phyloP scores from a whole-genome alignment of 495 filamentous ascomycete genomes.

The Neurospora sp. region DNA sequence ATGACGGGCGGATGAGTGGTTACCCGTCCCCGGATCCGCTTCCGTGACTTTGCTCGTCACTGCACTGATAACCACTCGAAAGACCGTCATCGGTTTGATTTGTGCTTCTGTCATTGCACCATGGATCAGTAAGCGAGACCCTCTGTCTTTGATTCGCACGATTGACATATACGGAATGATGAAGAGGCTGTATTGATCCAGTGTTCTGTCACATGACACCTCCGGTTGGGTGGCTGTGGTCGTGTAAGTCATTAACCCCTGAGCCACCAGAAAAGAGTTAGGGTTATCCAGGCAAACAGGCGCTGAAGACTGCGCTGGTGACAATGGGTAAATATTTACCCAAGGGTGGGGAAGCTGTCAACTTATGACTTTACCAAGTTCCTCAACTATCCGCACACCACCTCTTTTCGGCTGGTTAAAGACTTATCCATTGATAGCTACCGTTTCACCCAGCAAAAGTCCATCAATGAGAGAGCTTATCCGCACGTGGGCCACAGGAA shows the following conservation, averaged over 20 bases:
- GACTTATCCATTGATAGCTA: neutral
- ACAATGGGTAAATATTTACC: neutral
- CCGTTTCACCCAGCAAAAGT: neutral
- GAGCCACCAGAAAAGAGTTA: neutral
- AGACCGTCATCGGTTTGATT: neutral
- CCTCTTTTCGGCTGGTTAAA: neutral
- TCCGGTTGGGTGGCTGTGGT: neutral
- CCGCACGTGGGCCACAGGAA: neutral
- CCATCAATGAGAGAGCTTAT: neutral
- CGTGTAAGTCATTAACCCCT: neutral
- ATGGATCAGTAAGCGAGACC: neutral
- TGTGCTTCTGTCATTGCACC: neutral
- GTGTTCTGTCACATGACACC: neutral
- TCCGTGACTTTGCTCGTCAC: neutral
- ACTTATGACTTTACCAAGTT: neutral
- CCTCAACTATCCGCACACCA: neutral
- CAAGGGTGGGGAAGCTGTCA: neutral
- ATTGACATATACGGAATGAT: neutral
- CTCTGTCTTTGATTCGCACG: neutral
- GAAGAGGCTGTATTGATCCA: neutral
- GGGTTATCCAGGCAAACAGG: neutral
- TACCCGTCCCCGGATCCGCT: neutral
- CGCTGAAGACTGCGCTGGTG: neutral
- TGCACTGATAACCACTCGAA: neutral
- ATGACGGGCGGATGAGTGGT: neutral